These are phyloP conservation scores for Suillus sp. DNA, from an alignment of 768 basidiomycete genomes.

Conservation along the genomic window DNA sequence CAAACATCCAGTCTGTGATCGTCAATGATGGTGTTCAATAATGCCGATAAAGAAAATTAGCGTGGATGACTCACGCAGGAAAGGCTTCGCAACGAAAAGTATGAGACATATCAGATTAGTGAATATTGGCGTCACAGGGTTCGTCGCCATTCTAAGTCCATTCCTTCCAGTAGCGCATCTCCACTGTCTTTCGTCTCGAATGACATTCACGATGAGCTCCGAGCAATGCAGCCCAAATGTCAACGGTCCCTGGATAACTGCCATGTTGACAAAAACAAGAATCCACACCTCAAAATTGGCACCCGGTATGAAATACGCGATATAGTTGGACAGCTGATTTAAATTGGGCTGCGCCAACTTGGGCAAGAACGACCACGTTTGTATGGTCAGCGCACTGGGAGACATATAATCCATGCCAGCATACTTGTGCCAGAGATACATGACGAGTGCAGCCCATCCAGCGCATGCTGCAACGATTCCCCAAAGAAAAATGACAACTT, in stretches of 20 bases:
- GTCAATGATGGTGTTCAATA: not conserved
- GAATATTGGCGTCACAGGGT: constrained; percentile 28
- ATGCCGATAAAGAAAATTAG: not conserved
- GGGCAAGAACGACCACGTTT: constrained; percentile 33
- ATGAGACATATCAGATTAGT: constrained; percentile 21
- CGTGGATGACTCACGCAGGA: constrained; percentile 26
- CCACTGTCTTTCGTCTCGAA: constrained; percentile 33
- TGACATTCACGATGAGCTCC: constrained; percentile 31
- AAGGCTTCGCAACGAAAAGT: constrained; percentile 25
- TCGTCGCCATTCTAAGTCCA: constrained; percentile 20
- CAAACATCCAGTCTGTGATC: constrained; percentile 35
- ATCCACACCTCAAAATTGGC: constrained; percentile 26
- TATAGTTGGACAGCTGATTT: constrained; percentile 15
- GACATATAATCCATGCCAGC: not conserved
- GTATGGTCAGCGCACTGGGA: not conserved
- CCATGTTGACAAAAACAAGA: constrained; percentile 29
- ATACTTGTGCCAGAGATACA: not conserved
- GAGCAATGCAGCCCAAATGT: constrained; percentile 32
- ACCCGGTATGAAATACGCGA: constrained; percentile 23
- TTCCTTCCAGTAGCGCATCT: constrained; percentile 22
- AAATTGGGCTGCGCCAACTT: too few relatives aligned
- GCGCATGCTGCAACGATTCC: constrained; percentile 23
- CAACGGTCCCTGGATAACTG: constrained; percentile 29
- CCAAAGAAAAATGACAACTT: constrained; percentile 27
- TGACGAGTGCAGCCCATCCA: constrained; percentile 25